Conservation (phyloP, 1,284 basidiomycete genomes). For the Tetrapyrgos nigripes region DNA sequence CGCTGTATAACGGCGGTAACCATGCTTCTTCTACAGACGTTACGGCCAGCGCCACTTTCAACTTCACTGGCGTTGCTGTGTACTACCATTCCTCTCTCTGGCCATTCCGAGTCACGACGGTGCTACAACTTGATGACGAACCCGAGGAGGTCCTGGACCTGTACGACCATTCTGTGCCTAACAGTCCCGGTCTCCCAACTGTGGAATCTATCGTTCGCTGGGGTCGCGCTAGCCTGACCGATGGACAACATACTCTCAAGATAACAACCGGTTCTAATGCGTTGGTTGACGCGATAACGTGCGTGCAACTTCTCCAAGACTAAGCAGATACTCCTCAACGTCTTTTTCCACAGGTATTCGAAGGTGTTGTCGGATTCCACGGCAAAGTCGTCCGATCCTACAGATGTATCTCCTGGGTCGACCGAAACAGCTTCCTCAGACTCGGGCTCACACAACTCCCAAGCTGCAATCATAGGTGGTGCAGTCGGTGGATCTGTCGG, state of each 20-base stretch:
- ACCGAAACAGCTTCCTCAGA: too few relatives aligned
- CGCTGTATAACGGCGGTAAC: not conserved
- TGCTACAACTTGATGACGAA: slow-evolving; percentile 1
- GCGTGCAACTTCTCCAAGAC: too few relatives aligned
- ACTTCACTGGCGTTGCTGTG: slow-evolving; percentile 1
- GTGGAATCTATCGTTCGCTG: not conserved
- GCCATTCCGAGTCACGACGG: slow-evolving; percentile 2
- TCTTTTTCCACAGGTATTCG: too few relatives aligned
- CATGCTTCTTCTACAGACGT: not conserved
- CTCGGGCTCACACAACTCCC: too few relatives aligned
- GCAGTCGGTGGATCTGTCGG: too few relatives aligned
- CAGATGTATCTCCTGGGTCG: too few relatives aligned
- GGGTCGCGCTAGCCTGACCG: not conserved
- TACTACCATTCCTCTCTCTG: slow-evolving; percentile 4
- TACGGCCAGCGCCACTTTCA: not conserved
- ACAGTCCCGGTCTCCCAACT: not conserved
- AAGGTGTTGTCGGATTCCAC: too few relatives aligned
- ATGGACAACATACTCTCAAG: not conserved
- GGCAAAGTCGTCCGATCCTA: too few relatives aligned
- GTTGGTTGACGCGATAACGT: not conserved
- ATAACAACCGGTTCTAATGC: not conserved
- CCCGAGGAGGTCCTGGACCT: not conserved
- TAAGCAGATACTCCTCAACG: too few relatives aligned
- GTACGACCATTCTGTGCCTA: not conserved
- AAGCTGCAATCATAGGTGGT: too few relatives aligned